Percentiles rank a stretch among this genome's conserved stretches.
Evolutionary conservation across 805 yeast genomes (phyloP).

Genomic region (Starmerella apicola): DNA sequence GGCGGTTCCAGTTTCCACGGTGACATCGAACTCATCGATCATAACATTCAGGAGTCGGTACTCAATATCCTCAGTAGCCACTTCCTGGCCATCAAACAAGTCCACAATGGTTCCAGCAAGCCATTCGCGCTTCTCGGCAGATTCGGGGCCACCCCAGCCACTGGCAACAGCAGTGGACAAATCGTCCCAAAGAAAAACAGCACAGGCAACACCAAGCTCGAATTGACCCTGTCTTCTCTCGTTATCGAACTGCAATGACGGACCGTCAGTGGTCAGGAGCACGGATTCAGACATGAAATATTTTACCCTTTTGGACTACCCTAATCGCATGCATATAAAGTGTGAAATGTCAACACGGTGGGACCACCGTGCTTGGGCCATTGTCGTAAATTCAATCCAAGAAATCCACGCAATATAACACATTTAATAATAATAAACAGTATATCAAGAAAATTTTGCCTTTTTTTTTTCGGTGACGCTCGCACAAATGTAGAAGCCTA

Average conservation of each 20-base stretch:
- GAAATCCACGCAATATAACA: no score
- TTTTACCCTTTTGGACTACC: no score
- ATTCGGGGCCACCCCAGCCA: constrained; percentile 91
- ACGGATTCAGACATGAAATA: constrained; percentile 14
- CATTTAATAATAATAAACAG: no score
- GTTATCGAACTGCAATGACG: constrained; percentile 26
- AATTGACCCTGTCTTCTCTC: constrained; percentile 70
- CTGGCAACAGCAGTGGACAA: constrained; percentile 79
- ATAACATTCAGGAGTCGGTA: constrained; percentile 76
- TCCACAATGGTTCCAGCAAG: constrained; percentile 71
- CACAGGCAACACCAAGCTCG: constrained; percentile 88
- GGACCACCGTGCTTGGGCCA: no score
- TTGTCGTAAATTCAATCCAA: no score
- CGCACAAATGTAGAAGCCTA: no score
- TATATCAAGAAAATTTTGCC: no score
- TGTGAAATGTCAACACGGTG: no score
- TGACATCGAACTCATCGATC: constrained; percentile 88
- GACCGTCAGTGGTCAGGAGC: constrained; percentile 12
- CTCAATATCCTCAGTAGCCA: constrained; percentile 71
- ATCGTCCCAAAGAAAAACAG: constrained; percentile 82
- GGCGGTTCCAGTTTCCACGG: constrained; percentile 82
- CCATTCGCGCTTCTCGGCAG: constrained; percentile 92
- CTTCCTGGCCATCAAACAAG: constrained; percentile 48
- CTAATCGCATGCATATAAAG: no score
- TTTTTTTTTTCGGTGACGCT: no score